Evolutionary conservation across 495 filamentous ascomycete species (phyloP).

Genomic region (Lasiosphaeriaceae sp.): DNA sequence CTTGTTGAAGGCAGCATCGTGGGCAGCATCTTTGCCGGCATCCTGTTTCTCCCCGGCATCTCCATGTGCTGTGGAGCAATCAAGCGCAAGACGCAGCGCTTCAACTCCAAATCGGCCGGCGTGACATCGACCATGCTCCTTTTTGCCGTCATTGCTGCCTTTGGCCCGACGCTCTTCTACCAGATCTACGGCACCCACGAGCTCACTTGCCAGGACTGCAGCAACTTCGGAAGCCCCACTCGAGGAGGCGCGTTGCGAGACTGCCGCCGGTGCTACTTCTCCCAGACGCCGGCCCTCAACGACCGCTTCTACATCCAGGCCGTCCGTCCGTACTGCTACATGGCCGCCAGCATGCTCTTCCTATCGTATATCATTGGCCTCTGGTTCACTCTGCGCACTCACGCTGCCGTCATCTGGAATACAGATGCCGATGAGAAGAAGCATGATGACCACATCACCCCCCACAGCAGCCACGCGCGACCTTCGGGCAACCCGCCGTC

Average conservation of each 20-base stretch:
- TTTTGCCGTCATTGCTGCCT: slow-evolving; percentile 95
- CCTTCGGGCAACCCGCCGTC: slow-evolving; percentile 37
- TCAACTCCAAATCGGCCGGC: slow-evolving; percentile 95
- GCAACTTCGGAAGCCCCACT: slow-evolving; percentile 39
- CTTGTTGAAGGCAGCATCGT: slow-evolving; percentile 96
- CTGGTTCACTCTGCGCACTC: slow-evolving; percentile 93
- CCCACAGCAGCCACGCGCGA: slow-evolving; percentile 34
- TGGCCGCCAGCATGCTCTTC: slow-evolving; percentile 81
- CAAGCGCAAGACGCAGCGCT: slow-evolving; percentile 96
- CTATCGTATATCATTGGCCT: slow-evolving; percentile 90
- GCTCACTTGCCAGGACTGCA: slow-evolving; percentile 80
- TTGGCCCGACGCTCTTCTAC: slow-evolving; percentile 97
- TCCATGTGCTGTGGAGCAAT: slow-evolving; percentile 99
- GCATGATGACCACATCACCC: slow-evolving; percentile 38
- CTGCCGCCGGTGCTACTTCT: slow-evolving; percentile 91
- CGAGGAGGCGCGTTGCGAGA: slow-evolving; percentile 47
- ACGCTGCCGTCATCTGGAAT: slow-evolving; percentile 97
- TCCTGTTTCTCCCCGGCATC: slow-evolving; percentile 92
- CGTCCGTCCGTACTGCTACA: slow-evolving; percentile 89
- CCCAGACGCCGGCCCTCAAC: slow-evolving; percentile 77
- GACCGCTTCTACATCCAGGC: slow-evolving; percentile 86
- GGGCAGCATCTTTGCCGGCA: slow-evolving; percentile 94
- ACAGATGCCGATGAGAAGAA: slow-evolving; percentile 83
- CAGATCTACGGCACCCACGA: slow-evolving; percentile 98
- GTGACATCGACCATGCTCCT: slow-evolving; percentile 98